These are phyloP conservation scores for Adansonia grandidieri DNA, from an alignment of 441 rosid genomes.

Conservation along the genomic window DNA sequence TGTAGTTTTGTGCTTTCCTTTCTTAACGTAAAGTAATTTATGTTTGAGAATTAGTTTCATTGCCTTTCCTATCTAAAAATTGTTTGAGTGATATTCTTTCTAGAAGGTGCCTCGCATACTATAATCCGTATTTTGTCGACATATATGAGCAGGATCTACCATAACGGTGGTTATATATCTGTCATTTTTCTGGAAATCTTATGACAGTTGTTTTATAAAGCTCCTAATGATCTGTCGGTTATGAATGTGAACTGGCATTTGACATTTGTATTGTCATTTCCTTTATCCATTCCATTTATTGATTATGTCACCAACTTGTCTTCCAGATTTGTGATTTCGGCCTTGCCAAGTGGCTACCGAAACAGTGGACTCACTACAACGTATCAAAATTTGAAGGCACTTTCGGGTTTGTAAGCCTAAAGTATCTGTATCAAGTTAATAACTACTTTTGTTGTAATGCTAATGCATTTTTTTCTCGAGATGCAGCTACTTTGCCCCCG, in stretches of 20 bases:
- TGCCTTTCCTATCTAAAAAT: not conserved
- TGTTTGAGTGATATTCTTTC: not conserved
- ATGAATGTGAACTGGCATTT: constrained; percentile 9
- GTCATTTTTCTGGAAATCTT: not conserved
- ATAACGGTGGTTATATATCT: not conserved
- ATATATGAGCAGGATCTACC: constrained; percentile 6
- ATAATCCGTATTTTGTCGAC: not conserved
- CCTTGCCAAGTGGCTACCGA: constrained; percentile 92
- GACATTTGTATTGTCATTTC: not conserved
- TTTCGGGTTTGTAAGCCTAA: constrained; percentile 66
- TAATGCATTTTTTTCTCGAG: constrained; percentile 3
- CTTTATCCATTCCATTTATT: constrained; percentile 6
- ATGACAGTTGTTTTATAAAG: not conserved
- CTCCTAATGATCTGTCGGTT: not conserved
- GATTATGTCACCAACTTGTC: constrained; percentile 23
- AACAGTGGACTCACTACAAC: constrained; percentile 77
- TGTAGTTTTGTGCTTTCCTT: not conserved
- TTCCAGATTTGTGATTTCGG: constrained; percentile 89
- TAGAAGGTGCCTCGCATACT: too few relatives aligned
- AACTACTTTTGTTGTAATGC: not conserved
- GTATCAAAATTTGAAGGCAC: constrained; percentile 93
- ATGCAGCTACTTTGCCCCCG: constrained; percentile 87
- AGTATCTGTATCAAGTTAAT: constrained; percentile 11
- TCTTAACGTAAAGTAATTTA: not conserved
- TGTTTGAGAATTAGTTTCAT: not conserved